Evolutionary conservation across 805 yeast genomes (phyloP).

Genomic region (Kazachstania martiniae): DNA sequence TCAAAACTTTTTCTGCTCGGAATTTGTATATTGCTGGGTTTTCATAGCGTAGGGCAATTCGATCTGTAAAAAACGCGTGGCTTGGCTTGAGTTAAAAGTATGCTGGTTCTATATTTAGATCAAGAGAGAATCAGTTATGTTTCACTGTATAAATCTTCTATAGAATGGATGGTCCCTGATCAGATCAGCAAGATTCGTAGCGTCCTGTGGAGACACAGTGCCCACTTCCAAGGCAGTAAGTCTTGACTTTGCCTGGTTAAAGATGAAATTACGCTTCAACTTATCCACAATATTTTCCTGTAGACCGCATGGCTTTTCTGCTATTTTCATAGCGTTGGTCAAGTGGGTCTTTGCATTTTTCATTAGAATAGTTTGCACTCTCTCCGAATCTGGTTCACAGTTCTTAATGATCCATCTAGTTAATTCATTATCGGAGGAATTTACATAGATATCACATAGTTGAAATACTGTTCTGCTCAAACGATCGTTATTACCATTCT

Average conservation of each 20-base stretch:
- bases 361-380: conserved; percentile 10
- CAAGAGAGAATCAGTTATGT: not conserved
- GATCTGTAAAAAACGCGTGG: conserved; percentile 3
- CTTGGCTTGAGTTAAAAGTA: conserved; percentile 4
- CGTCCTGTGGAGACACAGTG: not conserved
- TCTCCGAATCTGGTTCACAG: conserved; percentile 2
- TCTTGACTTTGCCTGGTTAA: conserved; percentile 14
- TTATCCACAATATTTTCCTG: conserved; percentile 23
- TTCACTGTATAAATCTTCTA: no score
- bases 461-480: conserved; percentile 19
- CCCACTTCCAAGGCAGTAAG: conserved; percentile 7
- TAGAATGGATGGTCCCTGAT: conserved; percentile 17
- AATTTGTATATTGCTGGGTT: no score
- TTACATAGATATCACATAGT: conserved; percentile 16
- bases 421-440: conserved; percentile 20
- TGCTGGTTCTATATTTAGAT: not conserved
- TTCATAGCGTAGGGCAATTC: no score
- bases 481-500: conserved; percentile 7
- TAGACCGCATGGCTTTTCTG: conserved; percentile 22
- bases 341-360: conserved; percentile 19
- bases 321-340: conserved; percentile 15
- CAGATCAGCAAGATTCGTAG: conserved; percentile 7
- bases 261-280: conserved; percentile 21
- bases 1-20: no score
- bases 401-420: conserved; percentile 12